Percentiles rank a stretch among this genome's conserved stretches.
Evolutionary conservation across 23 red algal genomes (phyloP).

Genomic region (Gracilaria gracilis): DNA sequence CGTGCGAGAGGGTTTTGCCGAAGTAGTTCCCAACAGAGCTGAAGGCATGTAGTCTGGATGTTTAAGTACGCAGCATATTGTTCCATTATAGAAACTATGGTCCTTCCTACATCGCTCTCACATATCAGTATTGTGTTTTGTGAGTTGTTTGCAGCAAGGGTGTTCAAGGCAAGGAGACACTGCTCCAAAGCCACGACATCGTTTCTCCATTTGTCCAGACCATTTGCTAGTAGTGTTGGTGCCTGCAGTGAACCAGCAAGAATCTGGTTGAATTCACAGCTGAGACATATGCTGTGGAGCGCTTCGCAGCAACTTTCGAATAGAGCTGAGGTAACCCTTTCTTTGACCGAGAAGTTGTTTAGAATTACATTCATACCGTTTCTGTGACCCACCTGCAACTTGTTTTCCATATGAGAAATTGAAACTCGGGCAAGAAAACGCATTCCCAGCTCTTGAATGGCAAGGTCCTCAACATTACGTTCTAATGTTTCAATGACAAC

Average conservation of each 20-base stretch:
- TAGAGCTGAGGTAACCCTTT: background rate
- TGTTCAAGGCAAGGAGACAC: slow-evolving; percentile 11
- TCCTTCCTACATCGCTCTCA: slow-evolving; percentile 3
- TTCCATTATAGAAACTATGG: slow-evolving; percentile 13
- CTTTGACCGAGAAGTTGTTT: background rate
- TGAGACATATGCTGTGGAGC: slow-evolving; percentile 17
- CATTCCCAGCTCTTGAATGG: slow-evolving; percentile 64
- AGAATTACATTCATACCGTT: slow-evolving; percentile 15
- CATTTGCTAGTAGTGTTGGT: background rate
- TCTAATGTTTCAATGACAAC: background rate
- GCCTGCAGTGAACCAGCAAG: background rate
- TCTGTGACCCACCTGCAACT: slow-evolving; percentile 25
- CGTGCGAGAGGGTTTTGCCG: background rate
- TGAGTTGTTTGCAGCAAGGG: background rate
- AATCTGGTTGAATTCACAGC: slow-evolving; percentile 29
- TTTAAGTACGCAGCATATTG: slow-evolving; percentile 26
- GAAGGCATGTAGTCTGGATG: slow-evolving; percentile 5
- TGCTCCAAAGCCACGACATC: slow-evolving; percentile 1
- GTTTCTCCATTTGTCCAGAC: slow-evolving; percentile 27
- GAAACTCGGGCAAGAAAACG: slow-evolving; percentile 36
- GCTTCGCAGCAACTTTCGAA: slow-evolving; percentile 28
- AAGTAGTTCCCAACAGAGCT: background rate
- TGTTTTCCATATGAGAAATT: background rate
- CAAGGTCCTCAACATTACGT: background rate
- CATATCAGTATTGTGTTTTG: slow-evolving; percentile 26